phyloP scores from a whole-genome alignment of 257 asterid species.

The Gentiana dahurica region DNA sequence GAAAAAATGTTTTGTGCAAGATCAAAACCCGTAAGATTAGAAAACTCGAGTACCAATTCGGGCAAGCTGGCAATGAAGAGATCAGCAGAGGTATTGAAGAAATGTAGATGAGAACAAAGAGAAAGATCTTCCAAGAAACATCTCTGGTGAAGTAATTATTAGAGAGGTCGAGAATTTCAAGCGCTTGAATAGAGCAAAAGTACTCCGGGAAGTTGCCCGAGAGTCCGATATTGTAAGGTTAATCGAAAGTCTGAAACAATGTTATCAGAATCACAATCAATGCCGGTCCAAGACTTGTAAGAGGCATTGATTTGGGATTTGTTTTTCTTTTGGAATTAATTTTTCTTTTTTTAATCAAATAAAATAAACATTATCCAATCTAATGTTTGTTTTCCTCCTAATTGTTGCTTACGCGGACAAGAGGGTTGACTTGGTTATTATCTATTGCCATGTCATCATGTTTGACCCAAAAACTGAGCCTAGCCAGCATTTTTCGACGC shows the following conservation, averaged over 20 bases:
- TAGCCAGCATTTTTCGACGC: too few species aligned
- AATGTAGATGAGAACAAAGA: conserved; percentile 43
- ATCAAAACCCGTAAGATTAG: conserved; percentile 40
- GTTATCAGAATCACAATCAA: conserved; percentile 27
- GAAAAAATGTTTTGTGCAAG: conserved; percentile 46
- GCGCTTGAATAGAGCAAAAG: conserved; percentile 56
- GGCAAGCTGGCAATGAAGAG: conserved; percentile 53
- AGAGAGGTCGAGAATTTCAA: conserved; percentile 37
- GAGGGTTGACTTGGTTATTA: too few species aligned
- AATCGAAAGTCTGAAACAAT: conserved; percentile 31
- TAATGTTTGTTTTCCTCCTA: too few species aligned
- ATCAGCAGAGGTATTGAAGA: conserved; percentile 42
- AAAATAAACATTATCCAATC: too few species aligned
- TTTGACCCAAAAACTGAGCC: too few species aligned
- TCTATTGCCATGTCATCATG: too few species aligned
- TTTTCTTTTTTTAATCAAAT: too few species aligned
- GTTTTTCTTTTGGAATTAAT: too few species aligned
- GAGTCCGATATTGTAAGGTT: conserved; percentile 26
- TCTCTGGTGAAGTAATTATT: conserved; percentile 35
- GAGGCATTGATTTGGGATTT: too few species aligned
- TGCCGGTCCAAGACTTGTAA: conserved; percentile 41
- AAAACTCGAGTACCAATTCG: conserved; percentile 26
- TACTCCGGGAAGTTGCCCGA: conserved; percentile 66
- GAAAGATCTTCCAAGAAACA: conserved; percentile 28
- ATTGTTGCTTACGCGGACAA: too few species aligned